These are phyloP conservation scores for Capsicum rhomboideum DNA, from an alignment of 257 asterid species.

Conservation along the genomic window DNA sequence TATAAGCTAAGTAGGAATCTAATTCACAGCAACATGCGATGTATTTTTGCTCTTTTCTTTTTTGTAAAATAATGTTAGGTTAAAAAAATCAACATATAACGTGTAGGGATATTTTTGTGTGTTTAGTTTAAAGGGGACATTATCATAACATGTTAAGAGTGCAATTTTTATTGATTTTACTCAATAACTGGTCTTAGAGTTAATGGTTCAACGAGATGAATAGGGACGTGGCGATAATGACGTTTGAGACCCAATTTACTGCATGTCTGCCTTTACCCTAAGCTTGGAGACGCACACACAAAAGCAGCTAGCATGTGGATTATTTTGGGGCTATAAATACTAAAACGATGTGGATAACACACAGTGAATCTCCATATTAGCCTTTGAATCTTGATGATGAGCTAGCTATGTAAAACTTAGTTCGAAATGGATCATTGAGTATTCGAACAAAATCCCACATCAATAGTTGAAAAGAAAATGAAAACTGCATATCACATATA, in stretches of 20 bases:
- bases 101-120: not conserved
- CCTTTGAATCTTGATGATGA: not conserved
- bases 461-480: not conserved
- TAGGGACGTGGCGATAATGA: too few species aligned
- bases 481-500: not conserved
- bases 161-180: not conserved
- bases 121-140: not conserved
- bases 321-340: not conserved
- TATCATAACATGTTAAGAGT: not conserved
- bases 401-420: not conserved
- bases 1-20: not conserved
- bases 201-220: too few species aligned
- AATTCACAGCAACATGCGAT: not conserved
- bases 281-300: too few species aligned
- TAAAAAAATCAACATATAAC: not conserved
- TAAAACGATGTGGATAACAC: too few species aligned
- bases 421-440: fast-evolving
- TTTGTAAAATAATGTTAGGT: not conserved
- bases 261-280: too few species aligned
- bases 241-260: too few species aligned
- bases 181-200: too few species aligned
- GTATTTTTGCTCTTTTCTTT: not conserved
- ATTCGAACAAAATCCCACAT: not conserved
- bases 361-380: not conserved
- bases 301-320: too few species aligned